Evolutionary conservation across 495 filamentous ascomycete species (phyloP).

Genomic region (Lineolata rhizophorae): DNA sequence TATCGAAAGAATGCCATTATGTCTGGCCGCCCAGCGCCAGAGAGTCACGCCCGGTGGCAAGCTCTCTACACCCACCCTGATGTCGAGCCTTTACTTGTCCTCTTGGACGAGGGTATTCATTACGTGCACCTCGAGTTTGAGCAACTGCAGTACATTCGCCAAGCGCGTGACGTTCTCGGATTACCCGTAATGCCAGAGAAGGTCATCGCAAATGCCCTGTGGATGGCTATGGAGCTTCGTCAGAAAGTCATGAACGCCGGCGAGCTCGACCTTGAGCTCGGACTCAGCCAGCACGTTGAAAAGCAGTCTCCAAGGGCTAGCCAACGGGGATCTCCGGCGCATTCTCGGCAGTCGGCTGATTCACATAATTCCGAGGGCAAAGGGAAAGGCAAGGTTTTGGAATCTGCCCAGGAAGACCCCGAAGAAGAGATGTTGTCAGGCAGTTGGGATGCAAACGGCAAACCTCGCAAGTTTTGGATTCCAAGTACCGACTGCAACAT

Average conservation of each 20-base stretch:
- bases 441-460: slow-evolving; percentile 28
- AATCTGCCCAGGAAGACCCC: neutral
- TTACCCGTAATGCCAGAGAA: slow-evolving; percentile 28
- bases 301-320: no score
- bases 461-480: slow-evolving; percentile 33
- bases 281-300: slow-evolving; percentile 21
- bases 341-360: no score
- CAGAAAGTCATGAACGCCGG: slow-evolving; percentile 31
- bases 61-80: slow-evolving; percentile 27
- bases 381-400: slow-evolving; percentile 16
- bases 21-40: no score
- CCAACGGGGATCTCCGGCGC: no score
- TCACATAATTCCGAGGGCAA: slow-evolving; percentile 7
- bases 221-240: slow-evolving; percentile 31
- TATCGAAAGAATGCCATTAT: slow-evolving; percentile 20
- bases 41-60: no score
- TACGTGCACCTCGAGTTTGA: slow-evolving; percentile 39
- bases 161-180: slow-evolving; percentile 29
- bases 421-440: slow-evolving; percentile 20
- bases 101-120: slow-evolving; percentile 36
- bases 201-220: slow-evolving; percentile 31
- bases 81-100: slow-evolving; percentile 30
- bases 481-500: slow-evolving; percentile 34
- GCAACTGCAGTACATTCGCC: slow-evolving; percentile 30
- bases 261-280: slow-evolving; percentile 27